Conservation (phyloP, 305 asterid species). For the Fraxinus dipetala region DNA sequence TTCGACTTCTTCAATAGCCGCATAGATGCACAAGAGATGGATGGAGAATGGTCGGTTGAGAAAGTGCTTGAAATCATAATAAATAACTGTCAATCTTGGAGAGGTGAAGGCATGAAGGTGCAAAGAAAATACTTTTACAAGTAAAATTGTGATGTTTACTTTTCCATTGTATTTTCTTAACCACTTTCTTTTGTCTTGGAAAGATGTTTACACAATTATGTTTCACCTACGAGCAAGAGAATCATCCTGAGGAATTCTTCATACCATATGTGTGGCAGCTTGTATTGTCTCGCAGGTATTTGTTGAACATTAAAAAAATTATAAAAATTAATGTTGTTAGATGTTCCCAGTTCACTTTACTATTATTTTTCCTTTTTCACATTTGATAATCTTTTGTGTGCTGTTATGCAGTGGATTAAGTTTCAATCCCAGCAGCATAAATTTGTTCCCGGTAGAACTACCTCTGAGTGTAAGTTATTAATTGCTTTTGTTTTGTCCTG, state of each 20-base stretch:
- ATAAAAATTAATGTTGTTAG: background rate
- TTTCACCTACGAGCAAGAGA: conserved; percentile 98
- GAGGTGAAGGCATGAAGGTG: conserved; percentile 99
- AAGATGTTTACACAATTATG: conserved; percentile 85
- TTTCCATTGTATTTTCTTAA: conserved; percentile 1
- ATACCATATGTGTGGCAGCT: conserved; percentile 93
- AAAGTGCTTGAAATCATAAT: conserved; percentile 82
- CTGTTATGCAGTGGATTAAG: conserved; percentile 55
- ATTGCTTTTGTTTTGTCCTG: too few relatives aligned
- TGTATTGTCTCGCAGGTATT: conserved; percentile 62
- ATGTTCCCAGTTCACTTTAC: too few relatives aligned
- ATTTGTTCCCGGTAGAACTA: conserved; percentile 54
- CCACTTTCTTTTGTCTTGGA: conserved; percentile 6
- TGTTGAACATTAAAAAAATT: background rate
- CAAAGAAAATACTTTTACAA: conserved; percentile 14
- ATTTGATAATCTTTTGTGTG: conserved; percentile 9
- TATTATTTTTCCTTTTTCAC: too few relatives aligned
- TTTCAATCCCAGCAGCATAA: conserved; percentile 62
- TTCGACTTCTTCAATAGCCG: conserved; percentile 87
- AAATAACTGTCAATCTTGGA: conserved; percentile 79
- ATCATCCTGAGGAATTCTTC: conserved; percentile 95
- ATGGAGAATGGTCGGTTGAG: conserved; percentile 93
- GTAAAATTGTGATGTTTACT: background rate
- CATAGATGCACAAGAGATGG: conserved; percentile 66
- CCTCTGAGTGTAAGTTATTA: conserved; percentile 50